These are phyloP conservation scores for Austroboletus niveus DNA, from an alignment of 1,284 basidiomycete species.

Conservation along the genomic window DNA sequence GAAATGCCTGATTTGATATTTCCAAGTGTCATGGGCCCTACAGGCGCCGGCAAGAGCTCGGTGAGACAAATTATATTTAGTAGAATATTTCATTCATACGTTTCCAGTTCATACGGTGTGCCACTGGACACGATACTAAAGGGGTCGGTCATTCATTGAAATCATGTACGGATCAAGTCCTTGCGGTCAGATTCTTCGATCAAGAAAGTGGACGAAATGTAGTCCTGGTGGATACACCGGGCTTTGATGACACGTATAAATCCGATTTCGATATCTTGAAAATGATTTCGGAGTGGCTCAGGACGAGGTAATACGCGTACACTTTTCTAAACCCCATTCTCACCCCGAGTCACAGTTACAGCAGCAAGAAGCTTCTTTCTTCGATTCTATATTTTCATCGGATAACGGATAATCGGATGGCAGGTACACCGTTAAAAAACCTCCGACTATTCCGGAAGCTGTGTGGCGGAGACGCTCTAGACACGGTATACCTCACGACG, in stretches of 20 bases:
- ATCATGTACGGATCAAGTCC: constrained; percentile 17
- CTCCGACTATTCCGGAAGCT: constrained; percentile 19
- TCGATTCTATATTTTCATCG: constrained; percentile 51
- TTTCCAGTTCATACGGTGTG: constrained; percentile 26
- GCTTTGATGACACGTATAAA: constrained; percentile 16
- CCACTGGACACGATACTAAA: constrained; percentile 6
- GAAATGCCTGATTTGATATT: not conserved
- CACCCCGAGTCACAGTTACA: constrained; percentile 28
- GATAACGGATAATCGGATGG: constrained; percentile 46
- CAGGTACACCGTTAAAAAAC: constrained; percentile 40
- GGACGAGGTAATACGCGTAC: constrained; percentile 7
- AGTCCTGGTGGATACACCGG: constrained; percentile 22
- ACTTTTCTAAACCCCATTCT: not conserved
- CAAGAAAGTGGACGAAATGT: not conserved
- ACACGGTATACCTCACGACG: not conserved
- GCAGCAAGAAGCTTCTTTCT: constrained; percentile 31
- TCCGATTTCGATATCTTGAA: constrained; percentile 23
- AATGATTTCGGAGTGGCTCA: constrained; percentile 27
- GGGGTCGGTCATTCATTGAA: constrained; percentile 13
- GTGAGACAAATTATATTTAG: constrained; percentile 5
- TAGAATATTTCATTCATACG: not conserved
- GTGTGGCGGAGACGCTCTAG: not conserved
- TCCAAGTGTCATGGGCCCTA: constrained; percentile 24
- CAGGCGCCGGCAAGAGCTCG: constrained; percentile 24
- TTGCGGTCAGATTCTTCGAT: constrained; percentile 7